Conservation (phyloP, 2,329 filamentous ascomycete genomes). For the Phaeosphaeriaceae sp. region DNA sequence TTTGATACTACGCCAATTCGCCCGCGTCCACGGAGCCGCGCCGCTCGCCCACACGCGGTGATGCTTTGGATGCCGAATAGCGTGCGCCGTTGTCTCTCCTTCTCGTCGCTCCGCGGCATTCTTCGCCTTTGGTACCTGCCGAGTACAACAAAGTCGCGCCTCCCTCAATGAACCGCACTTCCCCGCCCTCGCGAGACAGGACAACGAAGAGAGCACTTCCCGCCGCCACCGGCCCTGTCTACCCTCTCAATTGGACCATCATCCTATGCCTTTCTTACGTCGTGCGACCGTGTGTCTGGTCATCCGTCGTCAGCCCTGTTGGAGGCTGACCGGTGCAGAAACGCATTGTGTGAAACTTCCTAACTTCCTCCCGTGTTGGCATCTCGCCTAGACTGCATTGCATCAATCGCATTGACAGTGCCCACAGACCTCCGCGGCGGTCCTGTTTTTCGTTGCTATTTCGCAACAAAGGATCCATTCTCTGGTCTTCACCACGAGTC, state of each 20-base stretch:
- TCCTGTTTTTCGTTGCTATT: neutral
- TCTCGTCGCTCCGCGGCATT: neutral
- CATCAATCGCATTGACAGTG: neutral
- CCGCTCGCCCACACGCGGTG: neutral
- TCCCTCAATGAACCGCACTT: neutral
- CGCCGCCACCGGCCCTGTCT: slow-evolving; percentile 6
- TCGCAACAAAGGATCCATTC: neutral
- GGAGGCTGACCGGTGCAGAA: slow-evolving; percentile 2
- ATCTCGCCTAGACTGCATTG: neutral
- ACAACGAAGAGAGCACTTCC: slow-evolving; percentile 15
- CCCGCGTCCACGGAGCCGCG: too few species aligned
- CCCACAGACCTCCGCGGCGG: neutral
- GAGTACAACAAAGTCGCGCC: neutral
- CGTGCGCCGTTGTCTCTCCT: neutral
- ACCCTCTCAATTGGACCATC: neutral
- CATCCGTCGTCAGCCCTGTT: slow-evolving; percentile 15
- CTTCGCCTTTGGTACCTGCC: neutral
- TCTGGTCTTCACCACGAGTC: neutral
- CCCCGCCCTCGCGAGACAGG: slow-evolving; percentile 11
- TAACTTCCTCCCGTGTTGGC: neutral
- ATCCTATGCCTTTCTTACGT: neutral
- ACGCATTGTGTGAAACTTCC: slow-evolving; percentile 1
- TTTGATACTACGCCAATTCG: slow-evolving; percentile 1
- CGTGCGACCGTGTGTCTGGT: slow-evolving; percentile 4
- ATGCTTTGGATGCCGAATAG: neutral